phyloP scores from a whole-genome alignment of 768 basidiomycete genomes.

The Russula lepida region DNA sequence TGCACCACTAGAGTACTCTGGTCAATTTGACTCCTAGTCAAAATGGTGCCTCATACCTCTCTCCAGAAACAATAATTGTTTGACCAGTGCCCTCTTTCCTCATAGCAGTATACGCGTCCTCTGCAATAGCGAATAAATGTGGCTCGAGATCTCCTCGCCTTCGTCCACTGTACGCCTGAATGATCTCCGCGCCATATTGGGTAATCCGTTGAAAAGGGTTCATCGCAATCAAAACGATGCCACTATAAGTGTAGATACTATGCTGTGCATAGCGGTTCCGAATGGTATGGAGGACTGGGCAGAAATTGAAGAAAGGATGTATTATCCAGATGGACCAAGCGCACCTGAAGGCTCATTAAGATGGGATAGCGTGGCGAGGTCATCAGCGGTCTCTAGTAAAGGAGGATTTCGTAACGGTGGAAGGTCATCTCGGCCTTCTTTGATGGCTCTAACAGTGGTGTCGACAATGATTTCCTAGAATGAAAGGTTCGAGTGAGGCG shows the following conservation, averaged over 20 bases:
- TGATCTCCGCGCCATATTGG: constrained; percentile 93
- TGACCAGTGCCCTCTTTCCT: constrained; percentile 88
- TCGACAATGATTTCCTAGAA: constrained; percentile 68
- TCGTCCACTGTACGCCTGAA: constrained; percentile 91
- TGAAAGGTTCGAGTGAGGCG: background rate
- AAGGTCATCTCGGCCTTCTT: constrained; percentile 66
- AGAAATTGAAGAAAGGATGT: background rate
- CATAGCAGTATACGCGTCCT: constrained; percentile 99
- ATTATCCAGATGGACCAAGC: constrained; percentile 21
- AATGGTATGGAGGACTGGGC: constrained; percentile 87
- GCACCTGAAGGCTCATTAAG: constrained; percentile 94
- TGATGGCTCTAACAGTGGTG: constrained; percentile 74
- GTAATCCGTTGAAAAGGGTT: constrained; percentile 98
- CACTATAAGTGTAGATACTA: constrained; percentile 97
- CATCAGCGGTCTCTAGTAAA: constrained; percentile 91
- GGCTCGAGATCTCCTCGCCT: constrained; percentile 93
- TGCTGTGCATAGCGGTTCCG: constrained; percentile 94
- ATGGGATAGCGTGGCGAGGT: constrained; percentile 95
- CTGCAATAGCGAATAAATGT: constrained; percentile 97
- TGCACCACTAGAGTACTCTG: constrained; percentile 63
- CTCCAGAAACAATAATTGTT: constrained; percentile 97
- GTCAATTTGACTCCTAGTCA: constrained; percentile 17
- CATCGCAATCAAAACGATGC: constrained; percentile 97
- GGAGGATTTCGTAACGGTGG: constrained; percentile 97
- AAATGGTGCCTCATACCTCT: constrained; percentile 53